phyloP scores from a whole-genome alignment of 768 basidiomycete species.

The Tephrocybe sp. region DNA sequence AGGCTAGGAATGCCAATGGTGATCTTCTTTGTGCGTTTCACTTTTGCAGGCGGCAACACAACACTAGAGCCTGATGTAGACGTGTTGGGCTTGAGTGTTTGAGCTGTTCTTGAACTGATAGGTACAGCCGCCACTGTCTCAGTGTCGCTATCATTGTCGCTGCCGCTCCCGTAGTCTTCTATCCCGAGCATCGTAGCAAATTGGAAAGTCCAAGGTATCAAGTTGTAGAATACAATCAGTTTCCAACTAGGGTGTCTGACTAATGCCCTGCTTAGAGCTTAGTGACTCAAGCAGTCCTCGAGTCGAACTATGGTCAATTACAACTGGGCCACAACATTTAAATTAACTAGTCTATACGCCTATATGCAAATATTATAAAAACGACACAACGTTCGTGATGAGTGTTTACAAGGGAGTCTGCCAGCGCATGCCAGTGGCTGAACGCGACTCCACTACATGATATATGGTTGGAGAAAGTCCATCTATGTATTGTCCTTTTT shows the following conservation, averaged over 20 bases:
- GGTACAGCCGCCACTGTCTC: constrained; percentile 15
- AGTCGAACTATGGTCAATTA: too few species aligned
- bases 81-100: constrained; percentile 17
- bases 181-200: constrained; percentile 61
- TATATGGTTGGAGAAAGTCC: constrained; percentile 9
- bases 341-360: too few species aligned
- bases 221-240: too few species aligned
- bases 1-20: constrained; percentile 57
- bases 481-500: too few species aligned
- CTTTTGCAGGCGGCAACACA: constrained; percentile 27
- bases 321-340: too few species aligned
- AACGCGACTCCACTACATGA: not conserved
- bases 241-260: too few species aligned
- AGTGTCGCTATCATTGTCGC: constrained; percentile 52
- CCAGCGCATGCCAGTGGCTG: not conserved
- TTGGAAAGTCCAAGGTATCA: too few species aligned
- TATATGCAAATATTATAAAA: constrained; percentile 21
- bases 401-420: constrained; percentile 6
- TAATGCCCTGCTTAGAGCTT: too few species aligned
- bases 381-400: not conserved
- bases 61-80: constrained; percentile 17
- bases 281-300: too few species aligned
- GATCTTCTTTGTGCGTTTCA: constrained; percentile 59
- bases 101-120: constrained; percentile 8
- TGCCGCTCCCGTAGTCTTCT: constrained; percentile 77